Conservation (phyloP, 495 filamentous ascomycete genomes). For the Penicillium goetzii region DNA sequence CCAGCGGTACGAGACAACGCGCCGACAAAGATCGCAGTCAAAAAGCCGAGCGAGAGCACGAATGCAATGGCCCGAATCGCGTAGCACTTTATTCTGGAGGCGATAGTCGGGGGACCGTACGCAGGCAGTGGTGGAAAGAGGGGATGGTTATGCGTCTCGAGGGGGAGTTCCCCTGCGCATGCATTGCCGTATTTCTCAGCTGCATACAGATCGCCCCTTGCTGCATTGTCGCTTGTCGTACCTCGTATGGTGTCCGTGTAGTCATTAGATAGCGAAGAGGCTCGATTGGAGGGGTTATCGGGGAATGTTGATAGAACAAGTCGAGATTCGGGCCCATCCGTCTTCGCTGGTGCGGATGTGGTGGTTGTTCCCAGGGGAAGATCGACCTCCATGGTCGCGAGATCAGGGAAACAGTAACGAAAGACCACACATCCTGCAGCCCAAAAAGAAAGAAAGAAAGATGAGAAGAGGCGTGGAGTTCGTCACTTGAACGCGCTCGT, state of each 20-base stretch:
- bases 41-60: constrained; percentile 74
- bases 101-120: constrained; percentile 72
- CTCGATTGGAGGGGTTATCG: neutral
- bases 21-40: constrained; percentile 74
- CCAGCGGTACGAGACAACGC: constrained; percentile 66
- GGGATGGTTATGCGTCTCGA: constrained; percentile 58
- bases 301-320: constrained; percentile 6
- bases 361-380: constrained; percentile 15
- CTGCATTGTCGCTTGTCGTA: neutral
- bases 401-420: constrained; percentile 9
- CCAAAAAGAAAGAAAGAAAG: neutral
- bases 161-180: neutral
- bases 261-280: neutral
- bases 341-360: neutral
- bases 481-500: neutral
- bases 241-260: neutral
- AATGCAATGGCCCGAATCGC: constrained; percentile 67
- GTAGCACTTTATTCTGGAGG: constrained; percentile 65
- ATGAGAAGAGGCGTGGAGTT: neutral
- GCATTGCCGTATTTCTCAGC: constrained; percentile 14
- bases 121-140: constrained; percentile 86
- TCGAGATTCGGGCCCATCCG: neutral
- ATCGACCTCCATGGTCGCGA: constrained; percentile 26
- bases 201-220: constrained; percentile 1
- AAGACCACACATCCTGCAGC: constrained; percentile 12